Base-by-base conservation (phyloP, 1,139 yeast species). In the Magnusiomyces sp. region DNA sequence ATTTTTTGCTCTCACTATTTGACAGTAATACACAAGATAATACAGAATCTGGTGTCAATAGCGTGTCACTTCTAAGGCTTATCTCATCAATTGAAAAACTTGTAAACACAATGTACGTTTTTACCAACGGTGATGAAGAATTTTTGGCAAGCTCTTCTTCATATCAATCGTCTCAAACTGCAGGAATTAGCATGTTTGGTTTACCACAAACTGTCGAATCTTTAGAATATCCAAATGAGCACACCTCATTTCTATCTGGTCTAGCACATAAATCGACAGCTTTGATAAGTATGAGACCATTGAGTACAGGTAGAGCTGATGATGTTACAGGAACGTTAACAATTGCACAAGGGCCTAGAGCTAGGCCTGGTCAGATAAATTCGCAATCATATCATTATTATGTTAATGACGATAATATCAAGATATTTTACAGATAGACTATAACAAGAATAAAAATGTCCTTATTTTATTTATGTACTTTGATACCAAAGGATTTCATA, bases 291-390 rank as follows among this genome's bases (percentile, higher is more conserved):
- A 63, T 86, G 43, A 75, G 77, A 55, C 89, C 95, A 0, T 67
- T 87, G 54, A 72, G 77, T 4, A 87, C 95, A 0, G 95, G 95
- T 0, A 72, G 89, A 59, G 95, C 96, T 0, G 78, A 76, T 46
- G 96, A 87, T 62, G 78, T 87, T 1, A 83, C 95, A 0, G 96
- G 96, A 0, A 74, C 80, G 3, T 59, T 87, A 46, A 71, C 77
- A 0, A 71, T 87, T 0, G 66, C 80, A 0, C 70, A 68, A 49
- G 95, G 95, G 1, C 55, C 74, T 51, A 67, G 75, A 40, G 54
- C 62, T 54, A 31, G 59, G 5, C 45, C 58, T 23, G 49, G 66
- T 9, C 65, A 62, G 20, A 74, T 80, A 0, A 56, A 62, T 2
- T 92, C 84, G 59, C 79, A 74, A 53, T 88, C 83, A 56, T 84